Base-by-base conservation (phyloP, 257 asterid species). In the Petunia axillaris region DNA sequence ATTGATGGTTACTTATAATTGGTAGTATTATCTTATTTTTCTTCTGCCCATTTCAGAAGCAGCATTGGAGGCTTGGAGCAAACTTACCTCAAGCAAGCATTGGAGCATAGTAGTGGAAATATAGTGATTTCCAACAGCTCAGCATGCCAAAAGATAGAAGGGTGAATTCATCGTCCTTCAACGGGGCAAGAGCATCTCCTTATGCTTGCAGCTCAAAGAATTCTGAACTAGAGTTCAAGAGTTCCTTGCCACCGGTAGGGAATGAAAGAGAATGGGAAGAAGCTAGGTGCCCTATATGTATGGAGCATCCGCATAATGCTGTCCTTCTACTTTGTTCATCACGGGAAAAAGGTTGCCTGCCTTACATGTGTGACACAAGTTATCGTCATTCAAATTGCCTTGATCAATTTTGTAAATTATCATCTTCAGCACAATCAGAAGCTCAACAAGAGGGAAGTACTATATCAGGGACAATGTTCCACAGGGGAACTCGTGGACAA, bases 281-380 rank as follows among this genome's bases (percentile, higher is more conserved):
- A 80, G 86, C 87, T 40, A 85, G 89, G 36, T 94, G 98, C 88
- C 89, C 97, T 68, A 88, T 91, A 65, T 94, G 94, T 80, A 85
- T 92, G 87, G 97, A 92, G 76, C 87, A 89, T 64, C 97, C 95
- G 1, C 95, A 92, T 87, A 92, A 91, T 64, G 90, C 92, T 62
- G 89, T 90, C 64, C 81, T 90, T 71, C 80, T 92, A 77, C 57
- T 76, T 4, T 94, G 98, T 82, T 86, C 97, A 38, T 94, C 97
- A 77, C 78, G 66, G 38, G 89, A 82, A 73, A 92, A 87, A 53
- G 97, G 97, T 46, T 92, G 95, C 59, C 90, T 85, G 15, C 98
- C 98, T 66, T 94, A 86, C 85, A 87, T 90, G 86, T 94, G 98
- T 59, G 94, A 94, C 85, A 94, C 97, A 37, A 93, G 97, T 88